Base-by-base conservation (phyloP, 345 rosid genomes). In the Sapria himalayana region DNA sequence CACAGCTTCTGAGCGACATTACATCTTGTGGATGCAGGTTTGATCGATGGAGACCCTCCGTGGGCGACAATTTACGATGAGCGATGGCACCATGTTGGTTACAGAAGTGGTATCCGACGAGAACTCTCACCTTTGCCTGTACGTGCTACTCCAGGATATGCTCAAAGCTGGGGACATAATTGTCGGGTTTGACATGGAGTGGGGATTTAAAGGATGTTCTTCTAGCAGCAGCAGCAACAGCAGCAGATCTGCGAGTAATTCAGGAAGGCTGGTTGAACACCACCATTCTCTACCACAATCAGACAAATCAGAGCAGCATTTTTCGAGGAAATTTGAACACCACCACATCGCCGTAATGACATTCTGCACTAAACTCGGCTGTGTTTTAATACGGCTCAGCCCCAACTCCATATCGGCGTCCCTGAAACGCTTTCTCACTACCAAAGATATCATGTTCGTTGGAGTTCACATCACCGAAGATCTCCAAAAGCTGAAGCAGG, bases 391-490 rank as follows among this genome's bases (percentile, higher is more conserved):
- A 18, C 18, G 58, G 22, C 52, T 51, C 3, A 41, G 27, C 17
- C 63, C 49, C 8, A 38, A 36, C n/a, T 25, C 34, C 1, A 36
- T 58, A 7, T 58, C 63, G 7, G 32, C 54, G 5, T 58, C 54
- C 15, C 41, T 58, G 4, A 40, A 36, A 13, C 48, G 57, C 4
- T 58, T 58, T 14, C 22, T 58, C 2, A 25, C 49, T 0, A 45
- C 42, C 10, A 58, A 58, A 24, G 63, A 58, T 38, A 18, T 58
- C 0, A 24, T 41, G 5, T 58, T 58, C 16, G 58, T 36, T 1
- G 58, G 58, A 9, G 49, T 58, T 41, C 63, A 58, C 20, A 33
- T 58, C 15, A 46, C 41, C 45, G 53, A 58, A 22, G 63, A 58
- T 39, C 43, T 58, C 19, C 38, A 27, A 7, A 40, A 33, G 41